Evolutionary conservation across 2,329 filamentous ascomycete species (phyloP).

Genomic region (Scedosporium dehoogii): DNA sequence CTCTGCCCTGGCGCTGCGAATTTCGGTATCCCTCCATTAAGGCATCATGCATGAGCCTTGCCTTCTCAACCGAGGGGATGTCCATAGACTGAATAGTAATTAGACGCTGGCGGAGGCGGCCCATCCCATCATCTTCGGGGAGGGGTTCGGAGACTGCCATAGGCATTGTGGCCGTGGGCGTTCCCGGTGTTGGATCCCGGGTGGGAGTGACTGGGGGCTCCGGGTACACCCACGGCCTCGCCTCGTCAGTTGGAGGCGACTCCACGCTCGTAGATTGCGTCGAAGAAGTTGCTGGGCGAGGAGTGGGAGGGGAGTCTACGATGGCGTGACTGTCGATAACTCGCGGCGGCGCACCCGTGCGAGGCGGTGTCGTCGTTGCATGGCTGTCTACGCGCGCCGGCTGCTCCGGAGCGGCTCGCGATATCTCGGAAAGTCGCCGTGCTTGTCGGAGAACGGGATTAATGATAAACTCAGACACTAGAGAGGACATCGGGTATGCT

Average conservation of each 20-base stretch:
- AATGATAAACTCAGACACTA: slow-evolving; percentile 56
- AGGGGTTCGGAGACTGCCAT: slow-evolving; percentile 23
- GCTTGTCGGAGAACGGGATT: slow-evolving; percentile 58
- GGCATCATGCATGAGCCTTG: slow-evolving; percentile 58
- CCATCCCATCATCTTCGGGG: slow-evolving; percentile 75
- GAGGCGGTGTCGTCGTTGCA: background rate
- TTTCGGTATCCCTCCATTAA: slow-evolving; percentile 56
- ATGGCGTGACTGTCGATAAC: slow-evolving; percentile 18
- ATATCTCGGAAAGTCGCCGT: slow-evolving; percentile 49
- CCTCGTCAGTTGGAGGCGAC: background rate
- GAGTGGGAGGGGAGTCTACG: slow-evolving; percentile 13
- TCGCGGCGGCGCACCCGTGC: background rate
- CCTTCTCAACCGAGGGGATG: slow-evolving; percentile 54
- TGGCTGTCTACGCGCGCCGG: slow-evolving; percentile 15
- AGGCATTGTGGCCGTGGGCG: slow-evolving; percentile 2
- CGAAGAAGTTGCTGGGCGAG: slow-evolving; percentile 22
- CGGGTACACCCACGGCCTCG: background rate
- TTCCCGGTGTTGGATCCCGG: background rate
- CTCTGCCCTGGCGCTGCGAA: slow-evolving; percentile 15
- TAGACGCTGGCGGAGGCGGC: slow-evolving; percentile 54
- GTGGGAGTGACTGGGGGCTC: background rate
- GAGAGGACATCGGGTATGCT: slow-evolving; percentile 41
- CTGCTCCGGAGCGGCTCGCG: slow-evolving; percentile 19
- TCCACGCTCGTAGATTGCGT: slow-evolving; percentile 24
- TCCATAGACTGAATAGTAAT: slow-evolving; percentile 55